phyloP scores from a whole-genome alignment of 2,329 filamentous ascomycete genomes.

The Colletotrichum sidae region DNA sequence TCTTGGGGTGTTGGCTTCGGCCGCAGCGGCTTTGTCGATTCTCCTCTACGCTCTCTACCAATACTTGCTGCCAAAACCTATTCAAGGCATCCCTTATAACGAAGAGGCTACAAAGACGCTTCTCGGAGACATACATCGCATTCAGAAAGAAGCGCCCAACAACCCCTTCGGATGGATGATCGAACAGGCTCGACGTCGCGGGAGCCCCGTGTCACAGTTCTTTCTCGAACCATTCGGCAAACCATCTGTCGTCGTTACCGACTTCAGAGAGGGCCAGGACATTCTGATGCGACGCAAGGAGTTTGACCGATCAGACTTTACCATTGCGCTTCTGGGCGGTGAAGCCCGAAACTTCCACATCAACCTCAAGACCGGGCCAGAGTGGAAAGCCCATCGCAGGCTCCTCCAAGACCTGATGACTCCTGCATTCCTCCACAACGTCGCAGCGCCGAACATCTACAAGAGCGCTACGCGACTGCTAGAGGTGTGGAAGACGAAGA shows the following conservation, averaged over 20 bases:
- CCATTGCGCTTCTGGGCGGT: slow-evolving; percentile 5
- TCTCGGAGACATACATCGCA: slow-evolving; percentile 1
- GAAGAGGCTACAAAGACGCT: slow-evolving; percentile 2
- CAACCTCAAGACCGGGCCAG: slow-evolving; percentile 45
- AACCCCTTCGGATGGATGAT: slow-evolving; percentile 1
- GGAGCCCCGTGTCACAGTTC: slow-evolving; percentile 44
- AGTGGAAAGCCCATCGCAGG: slow-evolving; percentile 47
- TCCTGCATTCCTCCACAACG: slow-evolving; percentile 46
- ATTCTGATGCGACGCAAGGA: slow-evolving; percentile 48
- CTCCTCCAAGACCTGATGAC: slow-evolving; percentile 53
- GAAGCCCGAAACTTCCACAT: slow-evolving; percentile 46
- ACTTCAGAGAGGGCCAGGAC: slow-evolving; percentile 48
- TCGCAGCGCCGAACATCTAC: slow-evolving; percentile 50
- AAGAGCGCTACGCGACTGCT: slow-evolving; percentile 44
- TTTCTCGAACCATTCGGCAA: slow-evolving; percentile 47
- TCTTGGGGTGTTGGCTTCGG: not conserved
- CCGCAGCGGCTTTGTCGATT: not conserved
- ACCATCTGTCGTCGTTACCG: slow-evolving; percentile 46
- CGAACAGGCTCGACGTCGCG: not conserved
- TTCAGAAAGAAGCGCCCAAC: slow-evolving; percentile 1
- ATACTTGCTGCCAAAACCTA: slow-evolving; percentile 15
- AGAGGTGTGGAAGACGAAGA: slow-evolving; percentile 50
- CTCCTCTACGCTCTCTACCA: slow-evolving; percentile 9
- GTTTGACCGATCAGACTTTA: slow-evolving; percentile 47
- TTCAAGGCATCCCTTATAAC: slow-evolving; percentile 14